Base-by-base conservation (phyloP, 2,329 filamentous ascomycete genomes). In the Calonectria hawksworthii region DNA sequence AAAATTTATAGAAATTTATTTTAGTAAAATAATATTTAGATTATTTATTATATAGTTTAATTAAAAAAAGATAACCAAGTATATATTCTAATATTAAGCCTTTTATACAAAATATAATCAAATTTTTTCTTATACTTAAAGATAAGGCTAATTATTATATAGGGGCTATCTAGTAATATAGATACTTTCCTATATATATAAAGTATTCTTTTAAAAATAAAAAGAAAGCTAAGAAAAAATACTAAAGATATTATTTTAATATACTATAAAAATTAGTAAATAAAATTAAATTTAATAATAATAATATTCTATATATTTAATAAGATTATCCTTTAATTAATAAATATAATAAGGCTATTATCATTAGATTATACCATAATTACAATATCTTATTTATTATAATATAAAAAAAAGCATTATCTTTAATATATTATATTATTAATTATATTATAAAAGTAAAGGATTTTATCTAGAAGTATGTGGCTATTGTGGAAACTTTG, bases 341-440 rank as follows among this genome's bases (percentile, higher is more conserved):
- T 50, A 32, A 30, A 59, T 74, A 30, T 50, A 70, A 44, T 26
- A 18, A 59, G 26, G 18, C 18, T 8, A 41, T 68, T 9, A n/a
- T 14, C 2, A n/a, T 68, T 44, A 21, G 51, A 9, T 26, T 74
- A 5, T 10, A 23, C 10, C 28, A 74, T 47, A 74, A 74, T 34
- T 30, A 74, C 18, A 23, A 74, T n/a, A 66, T 70, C 26, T 70
- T 41, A n/a, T 74, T 74, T 38, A 74, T 74, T 23, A 16, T 30
- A 38, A 74, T 34, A 10, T 14, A 70, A 44, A 65, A 51, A 23
- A 70, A 74, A 50, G 64, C 30, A 32, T 65, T 73, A 26, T 66
- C 44, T 11, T 50, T 73, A 2, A 26, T 72, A 23, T 72, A 59
- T 21, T 72, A 72, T 28, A 16, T 72, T 11, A 68, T 32, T n/a